Conservation (phyloP, 352 stramenopile species). For the Thraustochytrium sp. region DNA sequence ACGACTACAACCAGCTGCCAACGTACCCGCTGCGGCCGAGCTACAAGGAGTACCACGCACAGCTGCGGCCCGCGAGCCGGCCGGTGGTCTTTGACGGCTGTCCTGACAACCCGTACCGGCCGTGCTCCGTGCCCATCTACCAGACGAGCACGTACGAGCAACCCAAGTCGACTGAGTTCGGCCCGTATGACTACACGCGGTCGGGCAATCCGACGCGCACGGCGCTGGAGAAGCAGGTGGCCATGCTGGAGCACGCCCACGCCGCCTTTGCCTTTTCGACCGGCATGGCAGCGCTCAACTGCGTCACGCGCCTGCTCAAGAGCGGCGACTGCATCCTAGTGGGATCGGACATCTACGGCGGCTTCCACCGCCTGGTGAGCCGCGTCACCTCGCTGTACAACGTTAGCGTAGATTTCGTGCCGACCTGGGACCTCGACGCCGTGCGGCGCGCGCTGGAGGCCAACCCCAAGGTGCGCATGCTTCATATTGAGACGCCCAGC, state of each 20-base stretch:
- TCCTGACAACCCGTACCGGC: slow-evolving; percentile 34
- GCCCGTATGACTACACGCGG: slow-evolving; percentile 83
- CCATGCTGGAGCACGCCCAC: slow-evolving; percentile 66
- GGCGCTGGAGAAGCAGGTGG: slow-evolving; percentile 78
- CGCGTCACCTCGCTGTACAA: slow-evolving; percentile 70
- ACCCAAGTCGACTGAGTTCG: slow-evolving; percentile 74
- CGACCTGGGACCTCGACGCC: slow-evolving; percentile 39
- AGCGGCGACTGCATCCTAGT: slow-evolving; percentile 80
- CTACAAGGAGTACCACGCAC: slow-evolving; percentile 45
- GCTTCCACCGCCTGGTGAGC: slow-evolving; percentile 80
- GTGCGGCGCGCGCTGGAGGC: background rate
- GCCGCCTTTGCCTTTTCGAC: slow-evolving; percentile 76
- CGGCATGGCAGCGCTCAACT: slow-evolving; percentile 80
- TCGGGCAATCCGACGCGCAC: slow-evolving; percentile 79
- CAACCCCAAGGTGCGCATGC: slow-evolving; percentile 47
- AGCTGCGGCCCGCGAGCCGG: slow-evolving; percentile 31
- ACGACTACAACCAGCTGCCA: slow-evolving; percentile 46
- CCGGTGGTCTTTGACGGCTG: slow-evolving; percentile 37
- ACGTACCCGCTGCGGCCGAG: slow-evolving; percentile 43
- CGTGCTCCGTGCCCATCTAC: slow-evolving; percentile 71
- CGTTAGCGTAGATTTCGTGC: slow-evolving; percentile 63
- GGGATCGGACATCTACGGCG: slow-evolving; percentile 82
- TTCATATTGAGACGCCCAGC: slow-evolving; percentile 69
- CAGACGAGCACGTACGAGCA: slow-evolving; percentile 77
- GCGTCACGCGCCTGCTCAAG: slow-evolving; percentile 73